These are phyloP conservation scores for Starmerella stigmatis DNA, from an alignment of 805 yeast genomes.

Conservation along the genomic window DNA sequence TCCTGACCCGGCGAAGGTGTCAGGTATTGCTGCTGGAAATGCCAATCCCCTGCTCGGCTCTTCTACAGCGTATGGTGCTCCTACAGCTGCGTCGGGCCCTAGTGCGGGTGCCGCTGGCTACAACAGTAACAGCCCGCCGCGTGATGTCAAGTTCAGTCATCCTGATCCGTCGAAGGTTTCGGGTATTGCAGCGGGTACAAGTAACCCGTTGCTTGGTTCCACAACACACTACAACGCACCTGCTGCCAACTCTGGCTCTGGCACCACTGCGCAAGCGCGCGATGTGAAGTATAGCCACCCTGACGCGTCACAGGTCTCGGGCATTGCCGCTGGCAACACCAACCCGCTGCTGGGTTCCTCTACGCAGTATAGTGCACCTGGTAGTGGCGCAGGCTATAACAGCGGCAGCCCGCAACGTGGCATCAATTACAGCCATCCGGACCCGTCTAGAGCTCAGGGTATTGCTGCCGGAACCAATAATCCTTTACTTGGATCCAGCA, in stretches of 20 bases:
- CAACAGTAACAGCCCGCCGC: too few relatives aligned
- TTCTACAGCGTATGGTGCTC: not conserved
- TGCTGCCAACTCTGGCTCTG: not conserved
- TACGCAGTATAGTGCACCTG: conserved; percentile 1
- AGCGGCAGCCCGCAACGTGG: too few relatives aligned
- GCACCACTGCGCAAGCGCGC: conserved; percentile 3
- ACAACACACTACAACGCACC: conserved; percentile 7
- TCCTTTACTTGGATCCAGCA: conserved; percentile 5
- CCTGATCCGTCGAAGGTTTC: conserved; percentile 2
- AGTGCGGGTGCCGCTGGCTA: too few relatives aligned
- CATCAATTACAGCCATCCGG: conserved; percentile 8
- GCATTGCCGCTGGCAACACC: conserved; percentile 6
- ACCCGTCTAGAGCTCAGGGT: not conserved
- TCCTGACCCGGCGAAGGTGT: conserved; percentile 1
- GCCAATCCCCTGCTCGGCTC: conserved; percentile 8
- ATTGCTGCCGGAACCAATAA: conserved; percentile 8
- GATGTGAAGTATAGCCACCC: conserved; percentile 9
- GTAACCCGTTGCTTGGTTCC: conserved; percentile 8
- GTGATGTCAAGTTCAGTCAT: conserved; percentile 6
- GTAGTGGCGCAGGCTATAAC: too few relatives aligned
- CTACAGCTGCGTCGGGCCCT: not conserved
- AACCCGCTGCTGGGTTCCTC: conserved; percentile 14
- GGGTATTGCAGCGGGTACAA: conserved; percentile 5
- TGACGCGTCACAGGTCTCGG: not conserved
- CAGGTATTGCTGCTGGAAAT: conserved; percentile 6